These are phyloP conservation scores for Camellia oleifera DNA, from an alignment of 179 eudicot genomes.

Conservation along the genomic window DNA sequence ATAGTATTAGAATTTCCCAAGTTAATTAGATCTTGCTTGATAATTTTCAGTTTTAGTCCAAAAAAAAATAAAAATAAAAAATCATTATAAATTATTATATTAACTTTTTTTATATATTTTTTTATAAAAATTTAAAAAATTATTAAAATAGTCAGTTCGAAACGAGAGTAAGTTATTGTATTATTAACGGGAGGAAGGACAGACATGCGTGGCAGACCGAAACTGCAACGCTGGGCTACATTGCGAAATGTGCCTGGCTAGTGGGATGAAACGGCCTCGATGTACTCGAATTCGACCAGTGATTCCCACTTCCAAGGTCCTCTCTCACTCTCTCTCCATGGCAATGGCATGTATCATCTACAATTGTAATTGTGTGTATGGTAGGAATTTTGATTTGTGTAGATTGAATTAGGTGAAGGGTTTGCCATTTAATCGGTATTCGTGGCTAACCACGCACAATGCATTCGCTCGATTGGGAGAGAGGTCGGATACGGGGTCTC, in stretches of 20 bases:
- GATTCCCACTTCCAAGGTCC: conserved; percentile 62
- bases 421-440: conserved; percentile 76
- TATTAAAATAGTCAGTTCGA: too few species aligned
- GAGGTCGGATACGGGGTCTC: conserved; percentile 65
- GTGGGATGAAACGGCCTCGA: conserved; percentile 55
- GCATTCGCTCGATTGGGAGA: conserved; percentile 71
- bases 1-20: too few species aligned
- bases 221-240: conserved; percentile 70
- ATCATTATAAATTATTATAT: too few species aligned
- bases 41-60: too few species aligned
- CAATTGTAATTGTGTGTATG: background rate
- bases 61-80: too few species aligned
- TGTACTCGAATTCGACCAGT: conserved; percentile 76
- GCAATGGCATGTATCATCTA: too few species aligned
- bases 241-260: conserved; percentile 72
- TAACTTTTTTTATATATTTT: too few species aligned
- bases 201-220: conserved; percentile 40
- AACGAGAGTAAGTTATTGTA: background rate
- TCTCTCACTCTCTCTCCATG: background rate
- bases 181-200: conserved; percentile 52
- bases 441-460: conserved; percentile 96
- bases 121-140: too few species aligned
- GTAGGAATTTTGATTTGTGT: conserved; percentile 2
- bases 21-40: too few species aligned
- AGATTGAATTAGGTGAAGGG: conserved; percentile 51